These are phyloP conservation scores for Pelargonium cotyledonis DNA, from an alignment of 441 rosid genomes.

Conservation along the genomic window DNA sequence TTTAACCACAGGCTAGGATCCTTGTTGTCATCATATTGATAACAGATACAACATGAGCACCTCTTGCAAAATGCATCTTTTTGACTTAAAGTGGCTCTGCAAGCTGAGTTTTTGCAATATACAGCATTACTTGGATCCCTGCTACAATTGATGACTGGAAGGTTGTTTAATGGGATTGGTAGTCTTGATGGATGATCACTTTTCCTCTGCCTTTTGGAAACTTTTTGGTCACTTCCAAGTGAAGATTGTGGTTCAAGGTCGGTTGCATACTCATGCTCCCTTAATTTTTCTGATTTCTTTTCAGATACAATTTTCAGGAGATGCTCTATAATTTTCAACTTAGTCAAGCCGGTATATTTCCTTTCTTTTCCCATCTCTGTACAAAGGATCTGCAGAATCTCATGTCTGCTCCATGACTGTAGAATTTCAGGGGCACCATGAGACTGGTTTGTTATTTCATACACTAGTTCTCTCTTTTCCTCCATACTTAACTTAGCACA, in stretches of 20 bases:
- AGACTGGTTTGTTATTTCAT: slow-evolving; percentile 59
- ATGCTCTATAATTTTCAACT: slow-evolving; percentile 84
- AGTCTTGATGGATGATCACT: slow-evolving; percentile 67
- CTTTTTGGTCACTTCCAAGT: slow-evolving; percentile 33
- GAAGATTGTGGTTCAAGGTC: slow-evolving; percentile 41
- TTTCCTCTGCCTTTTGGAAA: slow-evolving; percentile 70
- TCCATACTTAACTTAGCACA: slow-evolving; percentile 67
- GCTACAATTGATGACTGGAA: slow-evolving; percentile 24
- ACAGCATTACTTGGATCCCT: slow-evolving; percentile 29
- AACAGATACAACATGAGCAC: slow-evolving; percentile 89
- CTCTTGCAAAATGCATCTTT: slow-evolving; percentile 74
- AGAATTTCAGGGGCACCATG: slow-evolving; percentile 57
- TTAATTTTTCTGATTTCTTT: slow-evolving; percentile 41
- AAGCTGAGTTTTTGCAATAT: slow-evolving; percentile 81
- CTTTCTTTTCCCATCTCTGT: slow-evolving; percentile 97
- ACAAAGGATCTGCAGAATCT: slow-evolving; percentile 83
- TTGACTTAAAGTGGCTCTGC: slow-evolving; percentile 61
- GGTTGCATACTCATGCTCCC: slow-evolving; percentile 34
- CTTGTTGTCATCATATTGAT: slow-evolving; percentile 79
- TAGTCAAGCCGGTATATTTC: slow-evolving; percentile 93
- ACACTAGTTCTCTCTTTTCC: slow-evolving; percentile 81
- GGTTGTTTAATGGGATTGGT: slow-evolving; percentile 37
- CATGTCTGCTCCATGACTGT: slow-evolving; percentile 96
- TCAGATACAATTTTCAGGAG: slow-evolving; percentile 73
- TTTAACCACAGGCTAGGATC: slow-evolving; percentile 93